Percentiles rank a stretch among this genome's conserved stretches.
phyloP scores from a whole-genome alignment of 2,329 filamentous ascomycete genomes.

The Ophiocordyceps camponoti-floridani region DNA sequence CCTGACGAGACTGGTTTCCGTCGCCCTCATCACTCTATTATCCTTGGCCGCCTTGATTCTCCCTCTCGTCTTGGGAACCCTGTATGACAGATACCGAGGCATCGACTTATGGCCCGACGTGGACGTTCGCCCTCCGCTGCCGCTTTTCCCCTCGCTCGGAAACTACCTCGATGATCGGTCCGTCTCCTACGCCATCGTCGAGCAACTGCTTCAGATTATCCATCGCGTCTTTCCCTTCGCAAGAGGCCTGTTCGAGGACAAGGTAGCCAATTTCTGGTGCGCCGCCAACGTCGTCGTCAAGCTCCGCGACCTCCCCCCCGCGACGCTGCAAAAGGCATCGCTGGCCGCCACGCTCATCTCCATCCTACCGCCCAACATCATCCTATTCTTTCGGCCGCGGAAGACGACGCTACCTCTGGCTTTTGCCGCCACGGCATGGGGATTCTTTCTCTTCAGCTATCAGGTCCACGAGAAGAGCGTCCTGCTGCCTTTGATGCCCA shows the following conservation, averaged over 20 bases:
- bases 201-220: constrained; percentile 68
- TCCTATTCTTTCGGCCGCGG: constrained; percentile 63
- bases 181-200: constrained; percentile 54
- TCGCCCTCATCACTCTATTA: constrained; percentile 52
- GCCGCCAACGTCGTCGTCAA: constrained; percentile 81
- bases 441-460: constrained; percentile 93
- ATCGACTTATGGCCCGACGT: constrained; percentile 38
- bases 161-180: constrained; percentile 43
- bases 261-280: constrained; percentile 98
- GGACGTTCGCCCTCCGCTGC: constrained; percentile 40
- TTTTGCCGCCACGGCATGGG: constrained; percentile 77
- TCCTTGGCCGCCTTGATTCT: constrained; percentile 61
- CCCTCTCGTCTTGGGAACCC: constrained; percentile 54
- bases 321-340: constrained; percentile 58
- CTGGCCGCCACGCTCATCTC: constrained; percentile 56
- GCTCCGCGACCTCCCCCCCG: constrained; percentile 53
- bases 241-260: constrained; percentile 93
- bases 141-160: constrained; percentile 40
- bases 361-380: constrained; percentile 60
- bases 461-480: constrained; percentile 98
- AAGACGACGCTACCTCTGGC: constrained; percentile 64
- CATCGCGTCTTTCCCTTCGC: constrained; percentile 94
- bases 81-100: constrained; percentile 50
- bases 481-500: constrained; percentile 76
- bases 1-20: constrained; percentile 49